Evolutionary conservation across 2,329 filamentous ascomycete species (phyloP).

Genomic region (Penicillium sp.): DNA sequence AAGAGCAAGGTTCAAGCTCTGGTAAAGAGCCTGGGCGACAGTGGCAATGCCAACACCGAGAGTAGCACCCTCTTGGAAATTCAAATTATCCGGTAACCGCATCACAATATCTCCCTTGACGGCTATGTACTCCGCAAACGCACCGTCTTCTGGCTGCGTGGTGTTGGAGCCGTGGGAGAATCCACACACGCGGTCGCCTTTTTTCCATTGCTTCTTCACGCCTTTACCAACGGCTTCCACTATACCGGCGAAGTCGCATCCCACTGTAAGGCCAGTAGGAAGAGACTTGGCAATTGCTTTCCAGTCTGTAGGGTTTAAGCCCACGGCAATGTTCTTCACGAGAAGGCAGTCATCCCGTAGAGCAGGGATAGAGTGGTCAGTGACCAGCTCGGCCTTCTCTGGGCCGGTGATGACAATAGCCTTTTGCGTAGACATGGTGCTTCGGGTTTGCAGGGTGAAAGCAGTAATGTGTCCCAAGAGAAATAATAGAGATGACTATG

Average conservation of each 20-base stretch:
- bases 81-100: slow-evolving; percentile 50
- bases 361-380: slow-evolving; percentile 32
- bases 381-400: background rate
- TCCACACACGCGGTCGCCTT: slow-evolving; percentile 55
- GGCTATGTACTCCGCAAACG: slow-evolving; percentile 56
- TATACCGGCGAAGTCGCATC: slow-evolving; percentile 57
- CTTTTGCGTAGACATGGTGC: slow-evolving; percentile 14
- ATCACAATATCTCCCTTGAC: slow-evolving; percentile 52
- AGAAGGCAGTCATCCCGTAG: slow-evolving; percentile 54
- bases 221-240: slow-evolving; percentile 54
- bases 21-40: slow-evolving; percentile 48
- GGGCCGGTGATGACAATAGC: background rate
- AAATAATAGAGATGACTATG: no score
- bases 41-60: slow-evolving; percentile 55
- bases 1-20: slow-evolving; percentile 29
- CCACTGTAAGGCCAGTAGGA: slow-evolving; percentile 43
- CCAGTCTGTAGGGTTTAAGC: slow-evolving; percentile 60
- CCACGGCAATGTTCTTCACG: slow-evolving; percentile 54
- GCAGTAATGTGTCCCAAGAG: no score
- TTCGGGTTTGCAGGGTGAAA: no score
- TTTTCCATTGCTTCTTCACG: slow-evolving; percentile 49
- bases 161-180: slow-evolving; percentile 49
- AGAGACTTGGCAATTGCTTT: slow-evolving; percentile 46
- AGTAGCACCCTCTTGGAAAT: slow-evolving; percentile 54
- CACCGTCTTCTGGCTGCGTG: slow-evolving; percentile 49